Evolutionary conservation across 2,329 filamentous ascomycete genomes (phyloP).

Genomic region (Calycina marina): DNA sequence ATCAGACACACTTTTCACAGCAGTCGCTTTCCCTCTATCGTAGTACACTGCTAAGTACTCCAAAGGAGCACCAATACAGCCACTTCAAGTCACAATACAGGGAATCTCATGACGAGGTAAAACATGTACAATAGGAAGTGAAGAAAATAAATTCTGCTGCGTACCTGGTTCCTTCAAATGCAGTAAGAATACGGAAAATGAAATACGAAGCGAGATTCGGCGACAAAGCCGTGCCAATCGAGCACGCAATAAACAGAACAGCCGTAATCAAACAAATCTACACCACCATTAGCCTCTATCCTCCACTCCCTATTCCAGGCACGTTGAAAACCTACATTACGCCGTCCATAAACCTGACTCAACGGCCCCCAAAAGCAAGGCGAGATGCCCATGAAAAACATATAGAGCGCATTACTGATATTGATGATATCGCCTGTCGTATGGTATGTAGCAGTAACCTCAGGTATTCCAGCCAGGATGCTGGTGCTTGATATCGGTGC

Average conservation of each 20-base stretch:
- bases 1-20: no score
- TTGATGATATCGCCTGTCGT: conserved; percentile 59
- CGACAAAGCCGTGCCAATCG: conserved; percentile 56
- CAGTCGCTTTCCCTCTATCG: no score
- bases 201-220: conserved; percentile 60
- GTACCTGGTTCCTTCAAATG: conserved; percentile 62
- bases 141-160: no score
- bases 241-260: conserved; percentile 50
- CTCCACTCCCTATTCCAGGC: not conserved
- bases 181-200: conserved; percentile 59
- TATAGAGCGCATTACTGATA: conserved; percentile 59
- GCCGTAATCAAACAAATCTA: conserved; percentile 45
- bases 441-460: conserved; percentile 50
- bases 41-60: no score
- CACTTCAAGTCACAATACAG: no score
- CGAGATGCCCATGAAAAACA: conserved; percentile 57
- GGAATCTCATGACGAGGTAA: no score
- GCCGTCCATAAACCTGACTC: conserved; percentile 47
- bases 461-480: conserved; percentile 57
- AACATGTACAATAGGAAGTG: no score
- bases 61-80: no score
- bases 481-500: conserved; percentile 63
- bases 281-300: not conserved
- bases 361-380: conserved; percentile 61
- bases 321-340: conserved; percentile 32